Conservation (phyloP, 192 early-diverging fungal genomes). For the Podila horticola region DNA sequence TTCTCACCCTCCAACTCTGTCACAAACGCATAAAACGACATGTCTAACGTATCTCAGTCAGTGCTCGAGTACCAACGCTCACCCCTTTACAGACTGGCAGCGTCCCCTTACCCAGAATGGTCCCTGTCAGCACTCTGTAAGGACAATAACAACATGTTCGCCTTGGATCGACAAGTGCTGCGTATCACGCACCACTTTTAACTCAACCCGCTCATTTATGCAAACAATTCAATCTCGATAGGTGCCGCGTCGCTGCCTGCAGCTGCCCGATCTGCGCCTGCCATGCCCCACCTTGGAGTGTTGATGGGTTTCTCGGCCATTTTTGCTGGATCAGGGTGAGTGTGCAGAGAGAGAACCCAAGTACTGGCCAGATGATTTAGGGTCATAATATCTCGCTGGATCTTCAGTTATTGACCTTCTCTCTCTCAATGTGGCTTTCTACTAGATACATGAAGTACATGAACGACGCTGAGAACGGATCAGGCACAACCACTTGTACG, state of each 20-base stretch:
- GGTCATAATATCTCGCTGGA: too few relatives aligned
- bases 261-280: conserved; percentile 17
- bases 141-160: background rate
- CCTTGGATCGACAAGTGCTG: background rate
- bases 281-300: conserved; percentile 36
- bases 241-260: conserved; percentile 18
- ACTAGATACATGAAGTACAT: conserved; percentile 44
- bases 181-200: too few relatives aligned
- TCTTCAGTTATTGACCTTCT: too few relatives aligned
- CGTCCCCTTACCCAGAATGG: conserved; percentile 41
- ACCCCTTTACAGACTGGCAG: conserved; percentile 24
- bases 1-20: background rate
- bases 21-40: background rate
- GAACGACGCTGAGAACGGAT: conserved; percentile 41
- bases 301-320: conserved; percentile 43
- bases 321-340: conserved; percentile 38
- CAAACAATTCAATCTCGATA: background rate
- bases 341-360: background rate
- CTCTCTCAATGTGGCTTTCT: background rate
- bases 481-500: conserved; percentile 49
- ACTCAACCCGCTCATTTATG: too few relatives aligned
- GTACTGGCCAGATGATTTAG: background rate
- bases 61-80: conserved; percentile 30
- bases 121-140: conserved; percentile 43
- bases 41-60: conserved; percentile 12